A percentile compares a stretch with the other conserved stretches of the same genome.
These are phyloP conservation scores for Zopfia rhizophila DNA, from an alignment of 2,329 filamentous ascomycete species.

Conservation along the genomic window DNA sequence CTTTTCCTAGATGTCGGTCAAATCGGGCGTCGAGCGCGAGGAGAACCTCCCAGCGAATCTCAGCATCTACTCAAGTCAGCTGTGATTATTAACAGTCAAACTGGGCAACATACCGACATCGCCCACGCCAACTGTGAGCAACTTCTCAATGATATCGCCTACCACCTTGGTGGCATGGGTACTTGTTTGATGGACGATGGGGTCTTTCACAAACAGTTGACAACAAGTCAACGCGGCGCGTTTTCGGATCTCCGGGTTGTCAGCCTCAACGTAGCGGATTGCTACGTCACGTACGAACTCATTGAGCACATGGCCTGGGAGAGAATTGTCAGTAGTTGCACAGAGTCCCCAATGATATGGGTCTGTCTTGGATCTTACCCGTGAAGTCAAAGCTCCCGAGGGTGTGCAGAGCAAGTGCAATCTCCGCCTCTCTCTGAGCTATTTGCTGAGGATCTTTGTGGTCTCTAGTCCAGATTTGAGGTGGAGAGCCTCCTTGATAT, in stretches of 20 bases:
- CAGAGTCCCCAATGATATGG: neutral
- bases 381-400: constrained; percentile 96
- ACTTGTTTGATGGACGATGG: constrained; percentile 97
- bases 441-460: constrained; percentile 84
- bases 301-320: constrained; percentile 93
- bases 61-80: no score
- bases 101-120: no score
- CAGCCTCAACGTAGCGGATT: constrained; percentile 97
- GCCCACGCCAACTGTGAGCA: constrained; percentile 93
- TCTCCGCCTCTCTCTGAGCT: constrained; percentile 82
- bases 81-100: no score
- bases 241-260: constrained; percentile 91
- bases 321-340: constrained; percentile 1
- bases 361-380: no score
- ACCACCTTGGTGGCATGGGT: constrained; percentile 97
- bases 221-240: constrained; percentile 97
- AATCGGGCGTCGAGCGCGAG: constrained; percentile 92
- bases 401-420: constrained; percentile 92
- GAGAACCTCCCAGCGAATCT: constrained; percentile 88
- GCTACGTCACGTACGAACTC: constrained; percentile 99
- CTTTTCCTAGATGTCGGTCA: constrained; percentile 94
- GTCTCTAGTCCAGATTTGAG: constrained; percentile 87
- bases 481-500: constrained; percentile 81
- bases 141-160: constrained; percentile 95
- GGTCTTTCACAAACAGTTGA: constrained; percentile 95